phyloP scores from a whole-genome alignment of 169 alveolate genomes.

The Eimeria falciformis region DNA sequence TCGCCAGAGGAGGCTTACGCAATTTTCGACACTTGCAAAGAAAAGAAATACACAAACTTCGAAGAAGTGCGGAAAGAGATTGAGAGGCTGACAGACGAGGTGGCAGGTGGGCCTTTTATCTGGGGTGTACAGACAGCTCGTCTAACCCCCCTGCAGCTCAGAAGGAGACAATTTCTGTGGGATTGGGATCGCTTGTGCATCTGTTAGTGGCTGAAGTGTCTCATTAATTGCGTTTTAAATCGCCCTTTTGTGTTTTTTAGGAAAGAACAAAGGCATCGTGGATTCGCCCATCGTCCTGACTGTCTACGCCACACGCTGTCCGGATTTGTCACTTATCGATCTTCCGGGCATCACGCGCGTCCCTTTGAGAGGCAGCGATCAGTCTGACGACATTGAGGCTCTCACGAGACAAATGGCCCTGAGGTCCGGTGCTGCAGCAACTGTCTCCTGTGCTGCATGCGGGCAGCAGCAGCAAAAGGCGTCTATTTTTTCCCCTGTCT shows the following conservation, averaged over 20 bases:
- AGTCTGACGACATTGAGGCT: constrained; percentile 96
- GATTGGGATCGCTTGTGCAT: neutral
- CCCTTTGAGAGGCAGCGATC: constrained; percentile 96
- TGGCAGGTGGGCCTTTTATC: constrained; percentile 67
- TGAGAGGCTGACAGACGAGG: constrained; percentile 79
- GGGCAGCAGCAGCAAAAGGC: neutral
- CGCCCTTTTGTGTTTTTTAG: constrained; percentile 80
- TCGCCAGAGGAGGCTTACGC: constrained; percentile 87
- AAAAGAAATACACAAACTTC: constrained; percentile 91
- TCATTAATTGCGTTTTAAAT: too few species aligned
- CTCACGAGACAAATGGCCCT: constrained; percentile 92
- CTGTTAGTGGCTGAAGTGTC: neutral
- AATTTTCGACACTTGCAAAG: constrained; percentile 85
- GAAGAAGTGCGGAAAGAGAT: constrained; percentile 87
- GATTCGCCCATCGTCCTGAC: constrained; percentile 98
- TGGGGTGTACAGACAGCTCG: too few species aligned
- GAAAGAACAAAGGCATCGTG: constrained; percentile 96
- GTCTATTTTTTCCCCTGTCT: neutral
- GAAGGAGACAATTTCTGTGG: too few species aligned
- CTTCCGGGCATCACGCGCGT: constrained; percentile 99
- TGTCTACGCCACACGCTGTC: constrained; percentile 96
- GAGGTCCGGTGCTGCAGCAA: constrained; percentile 28
- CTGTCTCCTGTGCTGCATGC: too few species aligned
- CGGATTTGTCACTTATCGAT: constrained; percentile 98
- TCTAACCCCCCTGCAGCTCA: too few species aligned